Evolutionary conservation across 441 rosid genomes (phyloP), one percentile per base, ranked within the genome.

Genomic region (Gossypium laxum): DNA sequence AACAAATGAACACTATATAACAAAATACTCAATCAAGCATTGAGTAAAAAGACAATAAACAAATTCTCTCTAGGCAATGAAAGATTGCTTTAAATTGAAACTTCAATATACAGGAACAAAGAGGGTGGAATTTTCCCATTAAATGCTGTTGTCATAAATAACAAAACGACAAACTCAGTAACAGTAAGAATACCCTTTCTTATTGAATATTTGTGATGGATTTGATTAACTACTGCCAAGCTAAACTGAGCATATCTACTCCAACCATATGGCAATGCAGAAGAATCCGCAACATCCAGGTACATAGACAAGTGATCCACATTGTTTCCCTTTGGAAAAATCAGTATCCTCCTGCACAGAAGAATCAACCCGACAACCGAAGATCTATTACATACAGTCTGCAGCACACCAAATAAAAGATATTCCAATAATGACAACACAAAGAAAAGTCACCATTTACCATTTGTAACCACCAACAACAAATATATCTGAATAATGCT

Each of bases 291-390:
- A 77, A 90, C 98, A 78, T 90, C 96, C 80, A 93, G 79, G 74
- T 93, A 93, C 96, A 93, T 87, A 18, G 96, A 88, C 86, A 93
- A 78, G 82, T 89, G 89, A 77, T 91, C 98, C 70, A 87, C 97
- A 80, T 91, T 93, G 87, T 93, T 93, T 79, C 98, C 98, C 75
- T 89, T 90, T 2, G 98, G 97, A 62, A 93, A 93, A 60, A 86
- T 86, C 69, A 93, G 85, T 74, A 90, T 66, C 69, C 97, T 87
- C 98, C 98, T 93, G 84, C 75, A 71, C 65, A 59, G 56, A 80
- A 66, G 77, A 65, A 66, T 73, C 62, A 70, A 64, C 47, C 26
- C n/a, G 24, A 72, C 47, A 6, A 34, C 24, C 60, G 69, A 52
- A 72, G 21, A 4, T 28, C 47, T 72, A 68, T 71, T 65, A 61